Evolutionary conservation across 176 grass and related monocot genomes (phyloP), one percentile per base, ranked within the genome.

Genomic region (Themeda triandra): DNA sequence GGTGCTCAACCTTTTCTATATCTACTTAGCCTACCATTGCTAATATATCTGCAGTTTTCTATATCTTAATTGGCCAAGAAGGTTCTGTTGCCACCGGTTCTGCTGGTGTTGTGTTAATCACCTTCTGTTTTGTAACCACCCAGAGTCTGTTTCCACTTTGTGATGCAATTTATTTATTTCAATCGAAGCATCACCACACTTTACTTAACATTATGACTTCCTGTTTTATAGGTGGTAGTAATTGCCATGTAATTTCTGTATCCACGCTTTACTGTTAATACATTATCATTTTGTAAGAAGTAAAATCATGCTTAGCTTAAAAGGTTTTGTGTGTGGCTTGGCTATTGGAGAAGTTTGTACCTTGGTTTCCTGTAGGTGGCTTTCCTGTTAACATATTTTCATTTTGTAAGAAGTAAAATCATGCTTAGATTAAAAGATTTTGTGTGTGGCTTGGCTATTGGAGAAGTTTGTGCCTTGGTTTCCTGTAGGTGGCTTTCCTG

Each of bases 21-120:
- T 6, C 29, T 74, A 11, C 40, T 41, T 71, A 77, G 36, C 15
- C 13, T 33, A 85, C 18, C 8, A 64, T n/a, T 46, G 15, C 35
- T 70, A 63, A 85, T 51, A 58, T 18, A 49, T 29, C 25, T 84
- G 65, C 25, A 69, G 6, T 62, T 70, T 39, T 31, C 33, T 54
- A 14, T 10, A 19, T 53, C 63, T 15, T 33, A 40, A 39, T 53
- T 58, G 21, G 14, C 33, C 21, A 44, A 66, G n/a, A 53, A 74
- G 27, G 56, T 70, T 87, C 48, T 65, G n/a, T 40, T 13, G n/a
- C n/a, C 23, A 1, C 4, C 1, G 29, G 39, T 32, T 69, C 23
- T 54, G n/a, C 15, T 79, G 58, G 28, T 81, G 5, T n/a, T 63
- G 41, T 81, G 60, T 89, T 81, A 10, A 30, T 67, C 40, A 59